Percentiles rank a stretch among this genome's conserved stretches.
phyloP scores from a whole-genome alignment of 2,329 filamentous ascomycete genomes.

The Thelonectria discophora region DNA sequence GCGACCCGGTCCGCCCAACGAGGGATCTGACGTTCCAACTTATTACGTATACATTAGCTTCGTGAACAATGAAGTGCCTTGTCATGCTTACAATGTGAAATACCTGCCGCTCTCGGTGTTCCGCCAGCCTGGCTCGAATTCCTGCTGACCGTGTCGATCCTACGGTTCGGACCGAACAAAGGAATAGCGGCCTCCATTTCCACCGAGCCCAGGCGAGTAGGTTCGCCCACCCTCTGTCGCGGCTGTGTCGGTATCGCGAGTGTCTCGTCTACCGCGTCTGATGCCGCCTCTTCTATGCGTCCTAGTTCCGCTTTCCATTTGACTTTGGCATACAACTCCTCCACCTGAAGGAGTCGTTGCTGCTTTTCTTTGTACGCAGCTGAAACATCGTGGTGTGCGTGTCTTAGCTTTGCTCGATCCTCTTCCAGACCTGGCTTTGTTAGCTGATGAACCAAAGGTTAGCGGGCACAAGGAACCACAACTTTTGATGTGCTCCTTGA shows the following conservation, averaged over 20 bases:
- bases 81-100: conserved; percentile 26
- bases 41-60: conserved; percentile 16
- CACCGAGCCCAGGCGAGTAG: not conserved
- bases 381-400: conserved; percentile 77
- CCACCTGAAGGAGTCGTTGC: conserved; percentile 73
- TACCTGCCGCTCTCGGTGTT: conserved; percentile 31
- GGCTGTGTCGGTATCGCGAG: conserved; percentile 31
- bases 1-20: conserved; percentile 21
- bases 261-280: conserved; percentile 51
- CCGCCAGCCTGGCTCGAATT: conserved; percentile 28
- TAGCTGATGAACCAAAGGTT: conserved; percentile 5
- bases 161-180: conserved; percentile 25
- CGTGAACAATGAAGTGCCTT: too few relatives aligned
- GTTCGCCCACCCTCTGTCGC: conserved; percentile 21
- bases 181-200: conserved; percentile 9
- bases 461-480: not conserved
- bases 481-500: conserved; percentile 74
- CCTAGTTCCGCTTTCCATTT: conserved; percentile 64
- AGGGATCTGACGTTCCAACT: conserved; percentile 25
- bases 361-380: conserved; percentile 75
- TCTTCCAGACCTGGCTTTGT: conserved; percentile 59
- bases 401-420: conserved; percentile 70
- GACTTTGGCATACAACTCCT: conserved; percentile 70
- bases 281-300: conserved; percentile 64
- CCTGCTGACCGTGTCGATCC: conserved; percentile 32